These are phyloP conservation scores for Kwoniella newhampshirensis DNA, from an alignment of 768 basidiomycete genomes.

Conservation along the genomic window DNA sequence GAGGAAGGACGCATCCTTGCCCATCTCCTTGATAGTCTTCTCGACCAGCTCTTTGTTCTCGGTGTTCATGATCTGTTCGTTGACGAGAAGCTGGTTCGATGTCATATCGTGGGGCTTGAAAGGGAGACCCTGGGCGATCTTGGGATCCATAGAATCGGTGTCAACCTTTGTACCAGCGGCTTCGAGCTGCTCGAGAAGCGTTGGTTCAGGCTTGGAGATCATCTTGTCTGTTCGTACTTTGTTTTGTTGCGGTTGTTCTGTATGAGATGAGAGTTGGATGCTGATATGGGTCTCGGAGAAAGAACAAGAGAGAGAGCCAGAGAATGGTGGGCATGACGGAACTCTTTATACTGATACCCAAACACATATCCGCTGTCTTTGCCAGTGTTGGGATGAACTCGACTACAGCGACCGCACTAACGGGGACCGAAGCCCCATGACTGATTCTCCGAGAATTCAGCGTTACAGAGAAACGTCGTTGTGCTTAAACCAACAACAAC, in stretches of 20 bases:
- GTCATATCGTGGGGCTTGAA: conserved; percentile 46
- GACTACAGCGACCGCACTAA: too few species aligned
- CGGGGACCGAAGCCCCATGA: too few species aligned
- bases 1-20: conserved; percentile 22
- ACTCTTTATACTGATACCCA: too few species aligned
- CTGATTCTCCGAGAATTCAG: conserved; percentile 21
- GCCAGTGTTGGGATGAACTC: too few species aligned
- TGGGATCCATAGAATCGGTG: conserved; percentile 41
- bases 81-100: conserved; percentile 38
- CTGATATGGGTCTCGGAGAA: too few species aligned
- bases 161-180: conserved; percentile 34
- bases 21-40: conserved; percentile 31
- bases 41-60: conserved; percentile 46
- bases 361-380: too few species aligned
- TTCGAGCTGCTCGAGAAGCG: conserved; percentile 39
- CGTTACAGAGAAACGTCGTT: conserved; percentile 1
- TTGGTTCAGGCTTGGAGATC: conserved; percentile 22
- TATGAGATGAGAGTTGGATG: too few species aligned
- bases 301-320: too few species aligned
- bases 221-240: conserved; percentile 13
- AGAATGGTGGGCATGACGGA: too few species aligned
- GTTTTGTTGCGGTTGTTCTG: not conserved
- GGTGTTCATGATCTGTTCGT: conserved; percentile 32
- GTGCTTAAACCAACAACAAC: not conserved
- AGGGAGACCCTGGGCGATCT: conserved; percentile 32